A percentile compares a stretch with the other conserved stretches of the same genome.
Evolutionary conservation across 768 basidiomycete species (phyloP).

Genomic region (Amanita thiersii): DNA sequence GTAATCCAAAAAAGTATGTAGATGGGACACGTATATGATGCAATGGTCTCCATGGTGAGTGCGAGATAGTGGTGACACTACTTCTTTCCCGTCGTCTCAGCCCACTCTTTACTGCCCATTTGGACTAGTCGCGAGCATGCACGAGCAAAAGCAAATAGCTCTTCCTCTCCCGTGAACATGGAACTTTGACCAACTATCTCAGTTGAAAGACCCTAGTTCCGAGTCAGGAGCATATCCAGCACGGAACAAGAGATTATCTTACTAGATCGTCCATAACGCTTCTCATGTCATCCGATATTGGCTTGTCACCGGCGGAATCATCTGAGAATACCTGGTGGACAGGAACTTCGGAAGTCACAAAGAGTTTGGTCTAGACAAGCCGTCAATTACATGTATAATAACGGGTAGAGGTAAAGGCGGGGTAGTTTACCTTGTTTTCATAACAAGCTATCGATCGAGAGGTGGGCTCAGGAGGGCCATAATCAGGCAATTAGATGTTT

Average conservation of each 20-base stretch:
- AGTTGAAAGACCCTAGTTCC: slow-evolving; percentile 61
- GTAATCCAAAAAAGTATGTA: no score
- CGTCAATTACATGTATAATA: slow-evolving; percentile 1
- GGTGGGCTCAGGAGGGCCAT: not conserved
- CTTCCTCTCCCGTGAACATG: slow-evolving; percentile 95
- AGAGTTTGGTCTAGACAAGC: slow-evolving; percentile 69
- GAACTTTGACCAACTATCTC: slow-evolving; percentile 75
- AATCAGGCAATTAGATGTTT: not conserved
- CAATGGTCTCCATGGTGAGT: not conserved
- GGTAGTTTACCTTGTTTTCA: slow-evolving; percentile 63
- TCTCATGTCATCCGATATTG: slow-evolving; percentile 79
- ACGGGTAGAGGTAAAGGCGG: not conserved
- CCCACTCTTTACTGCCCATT: slow-evolving; percentile 90
- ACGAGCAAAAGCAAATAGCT: slow-evolving; percentile 93
- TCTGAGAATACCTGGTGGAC: slow-evolving; percentile 88
- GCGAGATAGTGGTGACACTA: slow-evolving; percentile 1
- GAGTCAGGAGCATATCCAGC: slow-evolving; percentile 4
- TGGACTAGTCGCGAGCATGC: slow-evolving; percentile 83
- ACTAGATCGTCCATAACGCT: slow-evolving; percentile 96
- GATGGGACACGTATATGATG: no score
- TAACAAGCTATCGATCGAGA: slow-evolving; percentile 59
- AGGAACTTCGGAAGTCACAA: slow-evolving; percentile 88
- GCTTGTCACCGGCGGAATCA: slow-evolving; percentile 26
- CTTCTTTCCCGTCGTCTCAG: slow-evolving; percentile 36
- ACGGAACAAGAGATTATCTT: not conserved